Conservation (phyloP, 1,284 basidiomycete genomes). For the Tilletia horrida region DNA sequence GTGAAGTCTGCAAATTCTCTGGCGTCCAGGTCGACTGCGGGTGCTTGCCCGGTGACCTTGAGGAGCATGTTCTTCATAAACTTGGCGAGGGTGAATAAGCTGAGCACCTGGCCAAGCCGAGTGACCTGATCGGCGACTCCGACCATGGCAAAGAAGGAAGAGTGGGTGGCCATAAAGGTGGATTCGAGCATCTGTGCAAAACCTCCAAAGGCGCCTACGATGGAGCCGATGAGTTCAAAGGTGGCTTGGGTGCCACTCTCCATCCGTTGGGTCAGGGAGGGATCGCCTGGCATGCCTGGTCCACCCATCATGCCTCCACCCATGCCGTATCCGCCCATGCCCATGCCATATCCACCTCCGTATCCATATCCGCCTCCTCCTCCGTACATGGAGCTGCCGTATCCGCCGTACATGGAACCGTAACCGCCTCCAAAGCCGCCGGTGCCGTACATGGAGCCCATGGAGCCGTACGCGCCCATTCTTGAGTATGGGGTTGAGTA, state of each 20-base stretch:
- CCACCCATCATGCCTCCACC: conserved; percentile 38
- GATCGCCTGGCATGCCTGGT: conserved; percentile 43
- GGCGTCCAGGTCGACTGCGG: conserved; percentile 43
- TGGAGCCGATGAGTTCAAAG: conserved; percentile 85
- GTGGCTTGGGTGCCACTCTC: conserved; percentile 86
- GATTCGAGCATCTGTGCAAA: conserved; percentile 97
- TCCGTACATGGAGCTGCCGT: conserved; percentile 27
- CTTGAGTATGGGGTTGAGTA: conserved; percentile 51
- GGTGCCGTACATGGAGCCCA: conserved; percentile 18
- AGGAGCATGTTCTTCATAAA: conserved; percentile 64
- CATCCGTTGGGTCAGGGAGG: conserved; percentile 76
- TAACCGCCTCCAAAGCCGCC: conserved; percentile 29
- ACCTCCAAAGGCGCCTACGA: conserved; percentile 92
- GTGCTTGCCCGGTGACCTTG: conserved; percentile 40
- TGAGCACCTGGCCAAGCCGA: conserved; percentile 85
- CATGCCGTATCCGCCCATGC: conserved; percentile 36
- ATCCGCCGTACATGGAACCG: conserved; percentile 25
- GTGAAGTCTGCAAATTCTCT: conserved; percentile 51
- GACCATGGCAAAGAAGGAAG: conserved; percentile 97
- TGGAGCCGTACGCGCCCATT: conserved; percentile 35
- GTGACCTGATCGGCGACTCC: conserved; percentile 94
- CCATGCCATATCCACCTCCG: conserved; percentile 36
- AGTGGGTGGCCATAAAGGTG: conserved; percentile 98
- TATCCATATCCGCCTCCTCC: conserved; percentile 37
- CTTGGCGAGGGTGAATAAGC: conserved; percentile 76